Evolutionary conservation across 164 flowering plant genomes (phyloP), one percentile per base, ranked within the genome.

Genomic region (Nelumbo lutea): DNA sequence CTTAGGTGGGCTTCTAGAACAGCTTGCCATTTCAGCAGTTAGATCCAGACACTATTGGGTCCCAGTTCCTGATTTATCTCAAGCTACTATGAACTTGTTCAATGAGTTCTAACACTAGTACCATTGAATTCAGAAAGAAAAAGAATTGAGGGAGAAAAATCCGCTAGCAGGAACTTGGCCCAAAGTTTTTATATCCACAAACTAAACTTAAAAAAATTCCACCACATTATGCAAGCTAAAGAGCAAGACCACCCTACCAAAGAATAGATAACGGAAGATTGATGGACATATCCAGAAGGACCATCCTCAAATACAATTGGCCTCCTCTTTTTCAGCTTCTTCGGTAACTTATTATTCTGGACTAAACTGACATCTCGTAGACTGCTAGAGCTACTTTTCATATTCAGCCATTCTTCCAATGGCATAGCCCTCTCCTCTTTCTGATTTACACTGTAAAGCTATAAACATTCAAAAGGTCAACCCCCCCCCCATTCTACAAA

Each of bases 401-500:
- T 58, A 61, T 82, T 85, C 67, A 88, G 55, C 98, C 98, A 94
- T 63, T 88, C 95, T 46, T 91, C 98, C 73, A 94, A 74, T 27
- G 91, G 84, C 95, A 91, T 91, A 38, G 93, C 91, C 57, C 96
- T 82, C 67, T 94, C 98, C 72, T 94, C 98, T 76, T 94, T 27
- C 27, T 27, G 27, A 27, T 27, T 0, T 27, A 0, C 27, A 27
- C 0, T 27, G 27, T 27, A 27, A 27, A 27, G 27, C 27, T 27
- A 27, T 27, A 27, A 27, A 27, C 27, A 27, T 27, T 27, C 27
- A 27, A 27, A 27, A 27, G 27, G 27, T 27, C 27, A 27, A 27
- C 27, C 27, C 27, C 27, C 27, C 27, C 27, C 27, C 27, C 27
- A 27, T 0, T 27, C 27, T 27, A 27, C 27, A 27, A 27, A 27